Conservation (phyloP, 768 basidiomycete species). For the Mycena amicta region DNA sequence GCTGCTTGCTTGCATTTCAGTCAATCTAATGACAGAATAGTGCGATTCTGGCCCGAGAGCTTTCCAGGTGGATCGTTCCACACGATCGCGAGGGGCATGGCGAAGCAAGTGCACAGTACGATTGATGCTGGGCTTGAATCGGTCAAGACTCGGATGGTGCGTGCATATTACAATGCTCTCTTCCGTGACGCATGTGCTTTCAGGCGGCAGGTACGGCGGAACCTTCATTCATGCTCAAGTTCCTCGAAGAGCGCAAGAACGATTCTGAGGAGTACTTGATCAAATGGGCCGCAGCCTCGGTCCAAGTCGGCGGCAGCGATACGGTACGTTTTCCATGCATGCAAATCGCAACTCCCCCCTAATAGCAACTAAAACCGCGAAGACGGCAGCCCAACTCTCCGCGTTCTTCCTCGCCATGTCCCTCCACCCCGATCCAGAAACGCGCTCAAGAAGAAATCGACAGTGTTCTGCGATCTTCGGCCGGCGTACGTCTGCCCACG, state of each 20-base stretch:
- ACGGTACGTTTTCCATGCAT: not conserved
- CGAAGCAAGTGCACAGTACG: no score
- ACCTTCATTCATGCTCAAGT: slow-evolving; percentile 4
- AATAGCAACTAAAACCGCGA: not conserved
- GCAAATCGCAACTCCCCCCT: not conserved
- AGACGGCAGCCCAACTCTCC: slow-evolving; percentile 3
- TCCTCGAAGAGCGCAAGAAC: slow-evolving; percentile 1
- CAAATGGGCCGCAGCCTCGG: slow-evolving; percentile 13
- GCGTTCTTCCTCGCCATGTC: slow-evolving; percentile 21
- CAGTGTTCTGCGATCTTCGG: slow-evolving; percentile 29
- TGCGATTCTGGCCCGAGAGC: no score
- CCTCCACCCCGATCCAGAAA: slow-evolving; percentile 30
- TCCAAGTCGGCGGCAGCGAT: slow-evolving; percentile 12
- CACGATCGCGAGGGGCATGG: no score
- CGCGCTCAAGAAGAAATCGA: slow-evolving; percentile 41
- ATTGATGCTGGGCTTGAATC: no score
- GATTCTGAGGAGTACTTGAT: slow-evolving; percentile 4
- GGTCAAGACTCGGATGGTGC: no score
- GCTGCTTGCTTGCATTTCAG: no score
- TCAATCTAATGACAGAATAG: no score
- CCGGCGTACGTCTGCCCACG: not conserved
- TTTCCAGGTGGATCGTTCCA: no score
- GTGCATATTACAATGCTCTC: no score
- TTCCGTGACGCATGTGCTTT: no score
- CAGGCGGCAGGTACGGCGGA: slow-evolving; percentile 6